A percentile compares a stretch with the other conserved stretches of the same genome.
Evolutionary conservation across 371 early-diverging fungal genomes (phyloP).

Genomic region (Caulochytrium protostelioides): DNA sequence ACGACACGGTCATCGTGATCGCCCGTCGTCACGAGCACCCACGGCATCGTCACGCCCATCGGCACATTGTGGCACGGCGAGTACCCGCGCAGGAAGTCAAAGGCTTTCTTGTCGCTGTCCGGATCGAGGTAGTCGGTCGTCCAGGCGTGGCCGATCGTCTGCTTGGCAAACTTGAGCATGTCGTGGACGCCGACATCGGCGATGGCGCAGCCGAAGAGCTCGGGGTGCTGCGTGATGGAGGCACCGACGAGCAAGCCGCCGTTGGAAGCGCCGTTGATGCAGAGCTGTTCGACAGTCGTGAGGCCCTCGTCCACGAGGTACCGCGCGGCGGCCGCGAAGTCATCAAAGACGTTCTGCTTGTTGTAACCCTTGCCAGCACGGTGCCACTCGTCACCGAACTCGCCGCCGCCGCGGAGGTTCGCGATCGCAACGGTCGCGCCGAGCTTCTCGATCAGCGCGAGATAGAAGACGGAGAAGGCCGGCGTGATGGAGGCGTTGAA

Average conservation of each 20-base stretch:
- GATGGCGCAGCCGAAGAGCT: slow-evolving; percentile 25
- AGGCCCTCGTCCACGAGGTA: slow-evolving; percentile 17
- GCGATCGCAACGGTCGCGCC: slow-evolving; percentile 13
- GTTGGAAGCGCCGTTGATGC: slow-evolving; percentile 51
- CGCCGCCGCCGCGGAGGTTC: slow-evolving; percentile 25
- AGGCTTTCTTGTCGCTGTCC: slow-evolving; percentile 3
- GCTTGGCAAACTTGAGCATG: slow-evolving; percentile 35
- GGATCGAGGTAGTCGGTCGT: slow-evolving; percentile 28
- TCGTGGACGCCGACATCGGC: slow-evolving; percentile 30
- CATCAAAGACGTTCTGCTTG: slow-evolving; percentile 24
- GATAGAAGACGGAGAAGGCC: slow-evolving; percentile 20
- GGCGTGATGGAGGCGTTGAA: slow-evolving; percentile 33
- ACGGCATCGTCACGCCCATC: slow-evolving; percentile 8
- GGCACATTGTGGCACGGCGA: slow-evolving; percentile 43
- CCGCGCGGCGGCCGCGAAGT: slow-evolving; percentile 24
- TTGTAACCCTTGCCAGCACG: slow-evolving; percentile 11
- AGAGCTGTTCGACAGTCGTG: slow-evolving; percentile 21
- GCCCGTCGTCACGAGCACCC: slow-evolving; percentile 18
- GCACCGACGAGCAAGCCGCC: slow-evolving; percentile 36
- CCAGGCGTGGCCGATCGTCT: slow-evolving; percentile 35
- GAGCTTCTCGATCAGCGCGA: slow-evolving; percentile 14
- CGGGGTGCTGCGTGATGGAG: slow-evolving; percentile 21
- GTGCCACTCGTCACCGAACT: slow-evolving; percentile 18
- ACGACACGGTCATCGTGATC: slow-evolving; percentile 24
- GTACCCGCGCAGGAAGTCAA: slow-evolving; percentile 15